A percentile compares a stretch with the other conserved stretches of the same genome.
Evolutionary conservation across 1,139 yeast species (phyloP).

Genomic region (Yamadazyma oceani): DNA sequence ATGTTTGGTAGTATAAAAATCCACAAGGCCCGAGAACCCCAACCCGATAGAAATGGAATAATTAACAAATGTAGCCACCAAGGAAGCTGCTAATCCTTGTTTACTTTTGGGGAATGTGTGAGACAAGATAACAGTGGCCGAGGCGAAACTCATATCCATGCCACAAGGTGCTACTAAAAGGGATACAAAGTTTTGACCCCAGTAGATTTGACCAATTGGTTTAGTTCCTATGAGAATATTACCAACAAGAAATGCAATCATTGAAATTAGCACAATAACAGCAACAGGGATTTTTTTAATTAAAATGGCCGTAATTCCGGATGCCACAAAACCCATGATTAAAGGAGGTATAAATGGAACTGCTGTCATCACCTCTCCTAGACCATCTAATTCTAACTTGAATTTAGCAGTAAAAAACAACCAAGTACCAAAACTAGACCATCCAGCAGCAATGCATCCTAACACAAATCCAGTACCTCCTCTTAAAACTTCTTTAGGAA

Average conservation of each 20-base stretch:
- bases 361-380: conserved; percentile 35
- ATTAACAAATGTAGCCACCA: conserved; percentile 60
- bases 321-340: conserved; percentile 47
- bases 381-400: conserved; percentile 29
- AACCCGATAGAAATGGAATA: conserved; percentile 64
- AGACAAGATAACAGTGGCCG: conserved; percentile 54
- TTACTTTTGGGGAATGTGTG: conserved; percentile 50
- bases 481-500: conserved; percentile 43
- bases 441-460: conserved; percentile 53
- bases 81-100: conserved; percentile 68
- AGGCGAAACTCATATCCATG: conserved; percentile 68
- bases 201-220: conserved; percentile 14
- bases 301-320: conserved; percentile 40
- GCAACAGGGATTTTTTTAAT: conserved; percentile 40
- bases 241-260: conserved; percentile 15
- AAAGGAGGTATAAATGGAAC: conserved; percentile 41
- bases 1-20: conserved; percentile 38
- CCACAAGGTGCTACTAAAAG: conserved; percentile 52
- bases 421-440: conserved; percentile 66
- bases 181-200: conserved; percentile 47
- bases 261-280: conserved; percentile 42
- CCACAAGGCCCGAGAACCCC: conserved; percentile 66
- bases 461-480: conserved; percentile 47
- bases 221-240: conserved; percentile 16
- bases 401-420: conserved; percentile 44